Evolutionary conservation across 1,284 basidiomycete species (phyloP), one percentile per base, ranked within the genome.

Genomic region (Ganoderma resinaceum): DNA sequence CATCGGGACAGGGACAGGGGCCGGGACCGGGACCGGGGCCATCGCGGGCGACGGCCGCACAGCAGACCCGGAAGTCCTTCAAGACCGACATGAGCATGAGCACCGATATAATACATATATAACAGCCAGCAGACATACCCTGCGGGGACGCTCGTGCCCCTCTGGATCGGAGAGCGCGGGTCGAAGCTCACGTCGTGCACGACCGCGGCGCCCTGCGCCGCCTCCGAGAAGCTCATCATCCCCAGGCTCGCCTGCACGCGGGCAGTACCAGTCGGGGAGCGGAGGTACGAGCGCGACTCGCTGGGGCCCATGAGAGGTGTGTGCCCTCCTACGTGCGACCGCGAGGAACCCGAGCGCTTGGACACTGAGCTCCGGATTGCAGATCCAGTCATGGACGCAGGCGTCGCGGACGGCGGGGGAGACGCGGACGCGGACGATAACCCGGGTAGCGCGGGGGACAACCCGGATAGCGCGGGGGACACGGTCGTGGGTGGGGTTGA

Each of bases 151-250:
- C 66, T 49, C 20, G 73, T 73, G 23, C 67, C 67, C 26, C 69
- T 35, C 9, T 72, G 66, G 33, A 78, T 64, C 3, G 78, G 78
- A 38, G 77, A 78, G n/a, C 77, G 77, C 52, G 77, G 77, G 64
- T 79, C 78, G 61, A 70, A 66, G 37, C 59, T 59, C 8, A 70
- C 66, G 23, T 74, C 69, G 57, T 73, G 73, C 53, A 70, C 66
- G 26, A 72, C 55, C 14, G 52, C 46, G 7, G 35, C 23, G 31
- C 55, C 52, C 16, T 16, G 18, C 18, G 46, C 59, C 29, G 61
- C 61, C 63, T 66, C 65, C 62, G 40, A 35, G 62, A 63, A 69
- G 26, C 38, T 64, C 63, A 68, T 29, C 49, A 40, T n/a, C 14
- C 55, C 61, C 29, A 68, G 31, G 31, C 72, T 64, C 29, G 49